Evolutionary conservation across 2,329 filamentous ascomycete genomes (phyloP), one percentile per base, ranked within the genome.

Genomic region (Samsoniella hepiali): DNA sequence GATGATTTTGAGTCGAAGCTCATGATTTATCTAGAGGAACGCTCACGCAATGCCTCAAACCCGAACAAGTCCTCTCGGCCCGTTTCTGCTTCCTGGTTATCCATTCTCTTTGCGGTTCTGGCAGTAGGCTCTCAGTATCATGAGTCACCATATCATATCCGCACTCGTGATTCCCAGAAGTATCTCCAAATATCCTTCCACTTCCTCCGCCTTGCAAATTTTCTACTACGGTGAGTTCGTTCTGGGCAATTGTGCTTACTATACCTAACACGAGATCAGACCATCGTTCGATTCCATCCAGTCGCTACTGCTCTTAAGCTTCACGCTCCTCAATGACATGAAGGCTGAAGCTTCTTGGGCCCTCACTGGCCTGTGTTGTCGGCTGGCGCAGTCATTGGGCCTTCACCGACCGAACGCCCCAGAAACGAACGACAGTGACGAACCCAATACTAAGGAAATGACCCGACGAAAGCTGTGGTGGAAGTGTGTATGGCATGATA

Each of bases 261-360:
- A 56, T 10, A 13, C 22, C 65, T 69, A 7, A 69, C 60, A 15
- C 27, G 27, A 36, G 22, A 62, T 55, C 62, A 84, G 83, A 38
- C 86, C 86, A 2, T 88, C 87, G 0, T 80, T 88, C 45, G 86
- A 89, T 70, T 87, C 85, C 5, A 85, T 89, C 32, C 86, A 89
- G 70, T 86, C 86, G 1, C 74, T 89, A 47, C 76, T 89, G 1
- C 79, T 89, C 50, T 85, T 84, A 4, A 82, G 84, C 36, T 88
- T 88, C 66, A 85, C 87, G 2, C 76, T 89, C 2, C 76, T 88
- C 32, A 89, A 89, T 67, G 86, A 89, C 64, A 89, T 89, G 86
- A 88, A 88, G 69, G 86, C 86, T 1, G 86, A 89, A 69, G 86
- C 85, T 0, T 88, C 86, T 0, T 89, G 86, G 86, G 86, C 86